Evolutionary conservation across 2,329 filamentous ascomycete genomes (phyloP).

Genomic region (Neopestalotiopsis sp.): DNA sequence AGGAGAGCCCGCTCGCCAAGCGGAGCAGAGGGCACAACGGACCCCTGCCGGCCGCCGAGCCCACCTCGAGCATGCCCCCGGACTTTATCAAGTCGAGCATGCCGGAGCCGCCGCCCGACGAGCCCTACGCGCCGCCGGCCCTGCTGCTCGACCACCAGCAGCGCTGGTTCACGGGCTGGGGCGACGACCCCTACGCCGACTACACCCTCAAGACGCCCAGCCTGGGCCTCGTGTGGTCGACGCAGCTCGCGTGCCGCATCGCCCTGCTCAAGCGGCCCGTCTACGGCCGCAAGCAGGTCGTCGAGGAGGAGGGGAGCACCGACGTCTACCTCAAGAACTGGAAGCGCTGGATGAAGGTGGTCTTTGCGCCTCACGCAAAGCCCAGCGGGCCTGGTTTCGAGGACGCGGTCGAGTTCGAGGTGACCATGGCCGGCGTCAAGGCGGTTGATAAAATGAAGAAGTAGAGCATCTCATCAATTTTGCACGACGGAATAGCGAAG

Average conservation of each 20-base stretch:
- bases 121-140: constrained; percentile 49
- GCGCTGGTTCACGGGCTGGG: constrained; percentile 95
- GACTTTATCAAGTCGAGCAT: constrained; percentile 38
- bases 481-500: neutral
- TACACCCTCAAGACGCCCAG: constrained; percentile 78
- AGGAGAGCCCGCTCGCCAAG: constrained; percentile 57
- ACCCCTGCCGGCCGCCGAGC: constrained; percentile 37
- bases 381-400: constrained; percentile 53
- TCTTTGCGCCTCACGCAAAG: constrained; percentile 80
- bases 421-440: constrained; percentile 69
- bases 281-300: constrained; percentile 43
- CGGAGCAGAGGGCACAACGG: constrained; percentile 42
- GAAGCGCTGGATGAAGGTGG: constrained; percentile 83
- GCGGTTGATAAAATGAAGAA: constrained; percentile 33
- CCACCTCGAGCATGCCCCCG: constrained; percentile 44
- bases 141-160: constrained; percentile 88
- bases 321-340: constrained; percentile 59
- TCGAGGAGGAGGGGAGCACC: constrained; percentile 37
- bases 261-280: constrained; percentile 77
- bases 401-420: constrained; percentile 73
- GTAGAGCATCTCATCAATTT: neutral
- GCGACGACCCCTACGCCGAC: constrained; percentile 63
- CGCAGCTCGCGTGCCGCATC: constrained; percentile 83
- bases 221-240: constrained; percentile 87
- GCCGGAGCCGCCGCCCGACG: constrained; percentile 35